Conservation (phyloP, 2,329 filamentous ascomycete species). For the Penicillium sp. region DNA sequence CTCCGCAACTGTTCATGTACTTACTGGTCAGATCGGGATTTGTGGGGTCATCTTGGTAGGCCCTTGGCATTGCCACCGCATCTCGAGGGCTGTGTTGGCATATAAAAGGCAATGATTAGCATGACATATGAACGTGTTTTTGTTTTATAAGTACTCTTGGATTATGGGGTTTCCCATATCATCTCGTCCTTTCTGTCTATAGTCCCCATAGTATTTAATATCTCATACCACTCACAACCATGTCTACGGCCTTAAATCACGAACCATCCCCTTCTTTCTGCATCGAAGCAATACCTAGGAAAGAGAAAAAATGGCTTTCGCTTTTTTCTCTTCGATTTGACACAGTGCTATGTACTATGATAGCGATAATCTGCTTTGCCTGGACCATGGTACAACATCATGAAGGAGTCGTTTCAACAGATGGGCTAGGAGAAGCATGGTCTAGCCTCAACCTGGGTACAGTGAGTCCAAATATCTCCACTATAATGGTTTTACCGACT, state of each 20-base stretch:
- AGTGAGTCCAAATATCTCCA: neutral
- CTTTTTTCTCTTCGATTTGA: slow-evolving; percentile 15
- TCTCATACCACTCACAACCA: neutral
- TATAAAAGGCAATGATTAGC: slow-evolving; percentile 1
- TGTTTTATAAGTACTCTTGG: neutral
- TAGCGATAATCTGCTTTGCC: slow-evolving; percentile 14
- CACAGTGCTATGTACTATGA: slow-evolving; percentile 6
- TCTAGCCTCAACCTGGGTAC: slow-evolving; percentile 11
- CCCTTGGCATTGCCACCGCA: slow-evolving; percentile 3
- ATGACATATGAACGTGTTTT: neutral
- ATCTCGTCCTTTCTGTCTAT: neutral
- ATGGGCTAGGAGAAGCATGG: slow-evolving; percentile 12
- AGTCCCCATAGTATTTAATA: neutral
- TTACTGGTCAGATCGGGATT: neutral
- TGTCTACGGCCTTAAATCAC: neutral
- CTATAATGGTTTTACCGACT: accelerated
- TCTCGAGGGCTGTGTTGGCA: neutral
- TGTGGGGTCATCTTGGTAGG: neutral
- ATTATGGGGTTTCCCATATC: neutral
- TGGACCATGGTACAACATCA: slow-evolving; percentile 14
- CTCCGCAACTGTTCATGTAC: neutral
- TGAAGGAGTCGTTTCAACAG: slow-evolving; percentile 8
- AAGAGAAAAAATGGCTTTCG: slow-evolving; percentile 13
- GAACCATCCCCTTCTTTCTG: slow-evolving; percentile 3
- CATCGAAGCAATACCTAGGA: slow-evolving; percentile 13